These are phyloP conservation scores for Rubia tinctorum DNA, from an alignment of 305 asterid genomes.

Conservation along the genomic window DNA sequence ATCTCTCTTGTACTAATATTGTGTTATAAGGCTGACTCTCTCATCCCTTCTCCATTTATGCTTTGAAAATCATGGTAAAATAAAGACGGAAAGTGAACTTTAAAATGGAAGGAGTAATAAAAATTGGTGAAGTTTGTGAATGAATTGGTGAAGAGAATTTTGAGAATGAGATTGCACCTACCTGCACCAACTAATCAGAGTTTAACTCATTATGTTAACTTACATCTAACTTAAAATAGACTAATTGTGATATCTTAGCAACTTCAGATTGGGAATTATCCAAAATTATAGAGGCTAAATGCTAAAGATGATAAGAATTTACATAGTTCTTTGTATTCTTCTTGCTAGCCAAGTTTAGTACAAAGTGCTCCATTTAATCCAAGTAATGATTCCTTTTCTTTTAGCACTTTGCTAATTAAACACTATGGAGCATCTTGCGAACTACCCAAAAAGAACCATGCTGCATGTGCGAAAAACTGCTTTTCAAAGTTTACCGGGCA, in stretches of 20 bases:
- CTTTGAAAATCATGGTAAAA: too few relatives aligned
- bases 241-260: constrained; percentile 2
- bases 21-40: too few relatives aligned
- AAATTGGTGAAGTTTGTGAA: too few relatives aligned
- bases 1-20: too few relatives aligned
- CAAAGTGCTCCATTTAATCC: constrained; percentile 9
- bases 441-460: constrained; percentile 3
- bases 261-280: background rate
- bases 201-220: background rate
- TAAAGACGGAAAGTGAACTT: too few relatives aligned
- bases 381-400: constrained; percentile 9
- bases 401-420: constrained; percentile 10
- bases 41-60: too few relatives aligned
- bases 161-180: constrained; percentile 4
- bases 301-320: background rate
- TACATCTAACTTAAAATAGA: constrained; percentile 10
- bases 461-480: constrained; percentile 13
- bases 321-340: constrained; percentile 6
- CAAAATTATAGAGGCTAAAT: background rate
- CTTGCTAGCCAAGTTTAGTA: constrained; percentile 23
- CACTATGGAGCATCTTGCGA: constrained; percentile 2
- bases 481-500: constrained; percentile 10
- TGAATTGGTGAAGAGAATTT: background rate
- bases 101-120: too few relatives aligned
- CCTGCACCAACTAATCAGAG: background rate